phyloP scores from a whole-genome alignment of 176 grass and related monocot species.

The Phoenix roebelenii region DNA sequence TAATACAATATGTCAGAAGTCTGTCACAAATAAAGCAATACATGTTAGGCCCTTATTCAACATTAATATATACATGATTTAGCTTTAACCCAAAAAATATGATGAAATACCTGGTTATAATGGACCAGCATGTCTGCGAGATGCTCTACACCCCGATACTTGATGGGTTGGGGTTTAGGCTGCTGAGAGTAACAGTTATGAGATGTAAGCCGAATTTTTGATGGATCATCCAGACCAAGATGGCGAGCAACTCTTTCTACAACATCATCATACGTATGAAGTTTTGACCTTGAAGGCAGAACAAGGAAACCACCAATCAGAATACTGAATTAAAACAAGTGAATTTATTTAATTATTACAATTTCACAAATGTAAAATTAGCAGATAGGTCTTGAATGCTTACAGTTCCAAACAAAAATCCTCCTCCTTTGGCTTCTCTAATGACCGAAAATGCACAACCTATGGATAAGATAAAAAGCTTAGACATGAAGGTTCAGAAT shows the following conservation, averaged over 20 bases:
- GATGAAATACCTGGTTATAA: conserved; percentile 76
- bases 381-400: conserved; percentile 19
- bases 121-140: conserved; percentile 90
- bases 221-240: conserved; percentile 75
- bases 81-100: background rate
- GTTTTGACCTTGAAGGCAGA: conserved; percentile 58
- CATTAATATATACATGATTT: background rate
- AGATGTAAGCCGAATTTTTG: conserved; percentile 95
- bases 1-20: conserved; percentile 99
- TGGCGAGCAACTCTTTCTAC: conserved; percentile 89
- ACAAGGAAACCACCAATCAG: conserved; percentile 5
- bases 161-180: conserved; percentile 98
- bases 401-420: conserved; percentile 92
- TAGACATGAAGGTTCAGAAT: background rate
- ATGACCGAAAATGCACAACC: conserved; percentile 86
- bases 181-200: conserved; percentile 99
- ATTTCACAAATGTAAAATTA: background rate
- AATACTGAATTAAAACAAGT: too few relatives aligned
- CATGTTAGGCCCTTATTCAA: background rate
- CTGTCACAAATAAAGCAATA: conserved; percentile 37
- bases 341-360: too few relatives aligned
- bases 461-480: conserved; percentile 28
- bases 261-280: conserved; percentile 85
- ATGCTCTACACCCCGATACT: conserved; percentile 77
- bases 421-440: conserved; percentile 95